phyloP scores from a whole-genome alignment of 768 basidiomycete genomes.

The Amanita rimosa region DNA sequence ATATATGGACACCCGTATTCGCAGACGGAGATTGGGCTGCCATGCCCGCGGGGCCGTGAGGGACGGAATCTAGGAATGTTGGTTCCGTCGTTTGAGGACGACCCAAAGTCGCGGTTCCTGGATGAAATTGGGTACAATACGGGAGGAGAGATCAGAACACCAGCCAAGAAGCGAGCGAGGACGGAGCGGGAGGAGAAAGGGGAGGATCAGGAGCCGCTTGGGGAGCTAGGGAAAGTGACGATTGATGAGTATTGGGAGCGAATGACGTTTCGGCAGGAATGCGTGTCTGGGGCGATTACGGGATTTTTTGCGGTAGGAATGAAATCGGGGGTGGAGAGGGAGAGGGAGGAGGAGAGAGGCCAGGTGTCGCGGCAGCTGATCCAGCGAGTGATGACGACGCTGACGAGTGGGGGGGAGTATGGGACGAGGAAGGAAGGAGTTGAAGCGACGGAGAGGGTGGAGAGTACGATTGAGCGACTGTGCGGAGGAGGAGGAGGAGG shows the following conservation, averaged over 20 bases:
- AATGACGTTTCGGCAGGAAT: constrained; percentile 95
- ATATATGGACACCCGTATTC: constrained; percentile 73
- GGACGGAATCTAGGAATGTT: constrained; percentile 49
- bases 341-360: constrained; percentile 30
- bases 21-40: constrained; percentile 35
- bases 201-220: constrained; percentile 27
- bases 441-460: constrained; percentile 55
- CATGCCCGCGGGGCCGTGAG: constrained; percentile 25
- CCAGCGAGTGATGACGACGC: constrained; percentile 55
- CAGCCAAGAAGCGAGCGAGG: constrained; percentile 47
- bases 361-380: constrained; percentile 57
- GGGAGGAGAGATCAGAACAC: constrained; percentile 48
- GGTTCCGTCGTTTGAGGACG: constrained; percentile 92
- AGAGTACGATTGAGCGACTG: constrained; percentile 54
- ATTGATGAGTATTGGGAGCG: constrained; percentile 93
- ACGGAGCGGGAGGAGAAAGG: constrained; percentile 16
- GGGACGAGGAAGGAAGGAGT: constrained; percentile 23
- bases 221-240: constrained; percentile 47
- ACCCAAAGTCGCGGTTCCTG: constrained; percentile 90
- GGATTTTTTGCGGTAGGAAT: constrained; percentile 79
- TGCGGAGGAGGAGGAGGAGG: constrained; percentile 15
- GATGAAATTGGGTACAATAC: constrained; percentile 78
- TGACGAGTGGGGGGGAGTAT: constrained; percentile 74
- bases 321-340: constrained; percentile 11
- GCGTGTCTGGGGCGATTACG: constrained; percentile 79